These are phyloP conservation scores for Solanum hybrid DNA, from an alignment of 305 asterid genomes.

Conservation along the genomic window DNA sequence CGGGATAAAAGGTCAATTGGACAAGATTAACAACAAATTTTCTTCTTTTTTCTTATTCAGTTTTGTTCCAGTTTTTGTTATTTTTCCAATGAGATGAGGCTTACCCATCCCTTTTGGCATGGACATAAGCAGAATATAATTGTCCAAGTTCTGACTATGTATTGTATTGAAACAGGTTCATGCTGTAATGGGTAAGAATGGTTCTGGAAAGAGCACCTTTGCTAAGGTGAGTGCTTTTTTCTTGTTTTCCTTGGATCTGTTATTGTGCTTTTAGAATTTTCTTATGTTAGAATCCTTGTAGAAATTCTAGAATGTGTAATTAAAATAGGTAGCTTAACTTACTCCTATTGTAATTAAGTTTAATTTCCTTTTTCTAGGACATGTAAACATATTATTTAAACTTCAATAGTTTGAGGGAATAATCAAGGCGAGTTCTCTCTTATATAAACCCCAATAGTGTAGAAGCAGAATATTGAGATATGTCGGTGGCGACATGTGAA, in stretches of 20 bases:
- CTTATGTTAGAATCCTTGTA: neutral
- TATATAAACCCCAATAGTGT: neutral
- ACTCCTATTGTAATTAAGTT: neutral
- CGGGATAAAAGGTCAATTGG: neutral
- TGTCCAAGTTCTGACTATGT: neutral
- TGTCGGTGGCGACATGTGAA: neutral
- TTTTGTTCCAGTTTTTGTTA: neutral
- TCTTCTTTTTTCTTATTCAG: neutral
- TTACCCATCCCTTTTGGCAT: neutral
- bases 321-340: neutral
- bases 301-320: neutral
- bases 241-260: neutral
- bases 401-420: neutral
- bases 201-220: constrained; percentile 98
- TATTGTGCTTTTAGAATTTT: neutral
- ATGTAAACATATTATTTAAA: neutral
- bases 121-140: neutral
- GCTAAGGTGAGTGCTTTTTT: constrained; percentile 67
- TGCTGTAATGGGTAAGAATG: constrained; percentile 95
- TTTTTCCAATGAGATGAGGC: neutral
- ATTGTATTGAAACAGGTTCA: constrained; percentile 51
- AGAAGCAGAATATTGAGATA: neutral
- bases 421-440: neutral
- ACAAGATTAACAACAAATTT: neutral
- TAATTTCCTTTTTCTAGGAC: neutral